These are phyloP conservation scores for Aspergillus chevalieri DNA, from an alignment of 2,329 filamentous ascomycete genomes.

Conservation along the genomic window DNA sequence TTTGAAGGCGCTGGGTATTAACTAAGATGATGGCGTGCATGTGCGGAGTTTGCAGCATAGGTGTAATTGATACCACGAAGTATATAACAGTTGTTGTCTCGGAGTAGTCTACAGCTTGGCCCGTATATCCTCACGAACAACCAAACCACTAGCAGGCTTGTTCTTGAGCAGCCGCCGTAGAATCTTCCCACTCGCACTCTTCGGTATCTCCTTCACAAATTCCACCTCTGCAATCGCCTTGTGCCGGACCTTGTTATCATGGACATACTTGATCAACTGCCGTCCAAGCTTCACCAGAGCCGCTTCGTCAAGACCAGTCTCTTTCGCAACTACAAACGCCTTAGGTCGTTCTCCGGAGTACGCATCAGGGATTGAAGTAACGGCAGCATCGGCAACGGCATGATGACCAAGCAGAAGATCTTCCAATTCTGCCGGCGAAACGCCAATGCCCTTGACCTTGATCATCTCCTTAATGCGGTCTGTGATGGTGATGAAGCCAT, in stretches of 20 bases:
- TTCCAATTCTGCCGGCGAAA: slow-evolving; percentile 57
- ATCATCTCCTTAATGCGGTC: slow-evolving; percentile 64
- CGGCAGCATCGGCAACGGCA: slow-evolving; percentile 53
- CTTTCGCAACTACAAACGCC: slow-evolving; percentile 50
- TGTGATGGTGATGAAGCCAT: slow-evolving; percentile 49
- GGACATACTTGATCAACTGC: slow-evolving; percentile 55
- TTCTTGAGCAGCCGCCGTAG: slow-evolving; percentile 51
- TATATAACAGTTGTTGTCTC: no score
- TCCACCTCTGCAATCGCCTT: slow-evolving; percentile 36
- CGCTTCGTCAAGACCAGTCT: not conserved
- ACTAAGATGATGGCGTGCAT: not conserved
- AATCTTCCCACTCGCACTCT: slow-evolving; percentile 70
- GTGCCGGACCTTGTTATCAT: slow-evolving; percentile 57
- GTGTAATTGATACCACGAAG: not conserved
- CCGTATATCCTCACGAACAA: slow-evolving; percentile 8
- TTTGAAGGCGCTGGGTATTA: slow-evolving; percentile 23
- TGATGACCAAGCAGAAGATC: slow-evolving; percentile 54
- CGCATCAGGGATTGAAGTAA: slow-evolving; percentile 28
- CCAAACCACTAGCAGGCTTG: slow-evolving; percentile 3
- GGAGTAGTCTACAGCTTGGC: not conserved
- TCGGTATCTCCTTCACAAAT: slow-evolving; percentile 53
- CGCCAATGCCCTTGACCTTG: slow-evolving; percentile 57
- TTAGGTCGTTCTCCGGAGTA: slow-evolving; percentile 52
- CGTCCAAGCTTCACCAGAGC: slow-evolving; percentile 20
- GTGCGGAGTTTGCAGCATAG: not conserved